phyloP scores from a whole-genome alignment of 768 basidiomycete species.

The Phaffia australis region DNA sequence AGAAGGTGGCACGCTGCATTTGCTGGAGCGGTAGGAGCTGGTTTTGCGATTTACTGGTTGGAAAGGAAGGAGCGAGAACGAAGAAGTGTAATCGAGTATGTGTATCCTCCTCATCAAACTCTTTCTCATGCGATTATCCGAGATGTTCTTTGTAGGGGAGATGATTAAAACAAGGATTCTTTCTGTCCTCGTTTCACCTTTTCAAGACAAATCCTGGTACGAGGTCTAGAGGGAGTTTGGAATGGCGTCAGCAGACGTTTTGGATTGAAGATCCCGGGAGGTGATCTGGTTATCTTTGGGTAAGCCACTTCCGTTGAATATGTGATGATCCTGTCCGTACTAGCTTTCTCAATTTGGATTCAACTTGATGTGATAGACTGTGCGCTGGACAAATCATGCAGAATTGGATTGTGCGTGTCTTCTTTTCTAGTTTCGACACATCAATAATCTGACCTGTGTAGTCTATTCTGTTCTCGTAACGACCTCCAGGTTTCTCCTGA shows the following conservation, averaged over 20 bases:
- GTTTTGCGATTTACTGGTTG: conserved; percentile 19
- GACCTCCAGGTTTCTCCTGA: neutral
- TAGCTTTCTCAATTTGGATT: neutral
- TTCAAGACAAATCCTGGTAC: conserved; percentile 4
- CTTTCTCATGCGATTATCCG: too few relatives aligned
- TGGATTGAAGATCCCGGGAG: conserved; percentile 6
- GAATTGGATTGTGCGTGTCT: conserved; percentile 8
- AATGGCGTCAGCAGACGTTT: neutral
- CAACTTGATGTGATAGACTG: neutral
- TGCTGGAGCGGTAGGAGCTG: conserved; percentile 15
- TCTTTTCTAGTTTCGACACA: conserved; percentile 8
- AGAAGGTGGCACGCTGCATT: conserved; percentile 19
- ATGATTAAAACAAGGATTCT: too few relatives aligned
- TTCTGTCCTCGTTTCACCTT: too few relatives aligned
- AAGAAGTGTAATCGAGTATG: conserved; percentile 17
- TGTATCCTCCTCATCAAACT: neutral
- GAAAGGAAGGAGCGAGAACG: conserved; percentile 4
- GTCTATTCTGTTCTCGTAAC: neutral
- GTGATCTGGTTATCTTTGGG: conserved; percentile 16
- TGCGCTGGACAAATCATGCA: conserved; percentile 11
- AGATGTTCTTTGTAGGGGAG: too few relatives aligned
- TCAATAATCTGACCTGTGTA: neutral
- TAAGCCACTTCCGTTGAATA: too few relatives aligned
- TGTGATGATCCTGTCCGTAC: too few relatives aligned
- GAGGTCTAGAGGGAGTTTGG: conserved; percentile 22